These are phyloP conservation scores for Vitis hybrid DNA, from an alignment of 177 flowering plant species.

Conservation along the genomic window DNA sequence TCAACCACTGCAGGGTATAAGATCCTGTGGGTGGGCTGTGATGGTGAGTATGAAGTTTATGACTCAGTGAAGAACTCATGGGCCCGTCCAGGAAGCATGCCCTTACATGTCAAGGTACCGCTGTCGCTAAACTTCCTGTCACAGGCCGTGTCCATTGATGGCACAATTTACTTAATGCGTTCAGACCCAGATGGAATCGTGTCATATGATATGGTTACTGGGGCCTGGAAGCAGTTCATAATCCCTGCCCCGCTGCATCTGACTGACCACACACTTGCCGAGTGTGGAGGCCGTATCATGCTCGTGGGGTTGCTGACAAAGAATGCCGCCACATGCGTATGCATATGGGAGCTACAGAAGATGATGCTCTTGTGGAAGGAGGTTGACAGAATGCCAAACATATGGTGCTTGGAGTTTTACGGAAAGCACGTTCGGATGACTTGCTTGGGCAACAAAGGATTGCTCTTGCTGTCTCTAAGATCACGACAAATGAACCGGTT, in stretches of 20 bases:
- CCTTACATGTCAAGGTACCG: slow-evolving; percentile 64
- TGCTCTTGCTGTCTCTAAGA: slow-evolving; percentile 86
- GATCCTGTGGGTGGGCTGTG: slow-evolving; percentile 79
- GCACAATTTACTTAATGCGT: slow-evolving; percentile 75
- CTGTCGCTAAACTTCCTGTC: slow-evolving; percentile 72
- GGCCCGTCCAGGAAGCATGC: slow-evolving; percentile 72
- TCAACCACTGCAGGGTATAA: slow-evolving; percentile 58
- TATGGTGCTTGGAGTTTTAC: slow-evolving; percentile 98
- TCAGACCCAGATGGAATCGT: slow-evolving; percentile 84
- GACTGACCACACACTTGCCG: slow-evolving; percentile 80
- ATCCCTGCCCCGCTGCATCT: slow-evolving; percentile 68
- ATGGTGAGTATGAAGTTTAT: slow-evolving; percentile 83
- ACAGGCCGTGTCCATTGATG: slow-evolving; percentile 58
- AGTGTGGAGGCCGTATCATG: slow-evolving; percentile 71
- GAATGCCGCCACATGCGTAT: slow-evolving; percentile 96
- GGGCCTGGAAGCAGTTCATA: slow-evolving; percentile 74
- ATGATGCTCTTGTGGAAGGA: slow-evolving; percentile 99
- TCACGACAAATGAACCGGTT: slow-evolving; percentile 79
- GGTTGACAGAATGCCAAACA: slow-evolving; percentile 99
- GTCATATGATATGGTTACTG: slow-evolving; percentile 66
- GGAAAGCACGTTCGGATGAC: slow-evolving; percentile 97
- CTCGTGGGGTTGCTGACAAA: slow-evolving; percentile 90
- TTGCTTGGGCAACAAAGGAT: slow-evolving; percentile 91
- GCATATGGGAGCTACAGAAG: slow-evolving; percentile 99
- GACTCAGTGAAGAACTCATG: slow-evolving; percentile 68